These are phyloP conservation scores for Coniella lustricola DNA, from an alignment of 2,329 filamentous ascomycete genomes.

Conservation along the genomic window DNA sequence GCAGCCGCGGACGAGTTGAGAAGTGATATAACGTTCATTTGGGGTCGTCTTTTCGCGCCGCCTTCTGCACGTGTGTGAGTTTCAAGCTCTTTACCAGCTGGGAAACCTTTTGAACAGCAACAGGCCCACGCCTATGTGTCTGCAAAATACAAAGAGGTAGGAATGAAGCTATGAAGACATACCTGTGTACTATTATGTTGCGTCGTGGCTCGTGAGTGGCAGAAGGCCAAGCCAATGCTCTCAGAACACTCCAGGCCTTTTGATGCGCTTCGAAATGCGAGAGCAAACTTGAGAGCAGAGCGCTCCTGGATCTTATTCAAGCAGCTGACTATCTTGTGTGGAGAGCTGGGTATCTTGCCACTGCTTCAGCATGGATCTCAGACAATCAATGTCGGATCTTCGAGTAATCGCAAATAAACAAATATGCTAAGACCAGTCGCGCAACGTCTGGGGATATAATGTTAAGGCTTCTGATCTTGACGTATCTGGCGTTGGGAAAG, in stretches of 20 bases:
- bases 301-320: constrained; percentile 3
- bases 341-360: constrained; percentile 6
- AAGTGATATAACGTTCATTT: constrained; percentile 35
- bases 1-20: constrained; percentile 29
- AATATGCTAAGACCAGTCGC: constrained; percentile 4
- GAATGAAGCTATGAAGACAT: too few relatives aligned
- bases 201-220: too few relatives aligned
- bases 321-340: constrained; percentile 17
- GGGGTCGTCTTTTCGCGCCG: neutral
- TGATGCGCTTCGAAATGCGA: neutral
- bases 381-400: neutral
- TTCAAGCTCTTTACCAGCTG: neutral
- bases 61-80: constrained; percentile 5
- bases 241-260: too few relatives aligned
- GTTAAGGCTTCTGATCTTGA: neutral
- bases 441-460: neutral
- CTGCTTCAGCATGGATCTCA: neutral
- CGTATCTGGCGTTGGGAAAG: neutral
- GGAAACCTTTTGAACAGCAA: too few relatives aligned
- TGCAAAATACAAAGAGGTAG: too few relatives aligned
- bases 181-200: too few relatives aligned
- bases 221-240: too few relatives aligned
- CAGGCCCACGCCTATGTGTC: too few relatives aligned
- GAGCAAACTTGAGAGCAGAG: neutral
- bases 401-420: constrained; percentile 6